These are phyloP conservation scores for Taphrina wiesneri DNA, from an alignment of 1,139 yeast species.

Conservation along the genomic window DNA sequence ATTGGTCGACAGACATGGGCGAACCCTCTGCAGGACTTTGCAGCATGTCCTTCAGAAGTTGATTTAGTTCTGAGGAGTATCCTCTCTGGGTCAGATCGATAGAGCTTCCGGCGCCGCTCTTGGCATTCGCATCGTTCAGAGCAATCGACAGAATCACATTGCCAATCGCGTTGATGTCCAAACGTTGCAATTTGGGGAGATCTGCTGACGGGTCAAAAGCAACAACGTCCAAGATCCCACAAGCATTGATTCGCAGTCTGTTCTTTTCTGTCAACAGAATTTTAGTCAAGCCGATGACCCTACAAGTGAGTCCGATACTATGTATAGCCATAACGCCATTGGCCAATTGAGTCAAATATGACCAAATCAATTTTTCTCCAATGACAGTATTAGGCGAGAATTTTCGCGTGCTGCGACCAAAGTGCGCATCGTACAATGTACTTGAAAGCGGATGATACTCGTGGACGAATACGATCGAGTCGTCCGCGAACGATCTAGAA, in stretches of 20 bases:
- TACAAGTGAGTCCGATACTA: constrained; percentile 60
- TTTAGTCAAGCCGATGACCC: constrained; percentile 65
- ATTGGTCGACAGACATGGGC: constrained; percentile 40
- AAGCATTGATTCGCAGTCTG: constrained; percentile 67
- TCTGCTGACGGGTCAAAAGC: constrained; percentile 42
- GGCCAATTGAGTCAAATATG: constrained; percentile 68
- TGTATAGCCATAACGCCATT: constrained; percentile 69
- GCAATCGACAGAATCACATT: constrained; percentile 51
- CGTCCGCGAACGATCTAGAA: constrained; percentile 79
- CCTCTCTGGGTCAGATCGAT: constrained; percentile 39
- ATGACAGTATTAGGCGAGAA: constrained; percentile 44
- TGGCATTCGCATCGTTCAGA: constrained; percentile 39
- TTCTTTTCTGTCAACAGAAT: constrained; percentile 71
- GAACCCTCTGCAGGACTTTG: constrained; percentile 38
- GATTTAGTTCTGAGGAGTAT: constrained; percentile 39
- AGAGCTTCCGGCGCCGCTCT: constrained; percentile 44
- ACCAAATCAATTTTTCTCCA: constrained; percentile 72
- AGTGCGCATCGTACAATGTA: constrained; percentile 60
- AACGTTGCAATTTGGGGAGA: constrained; percentile 49
- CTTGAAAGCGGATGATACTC: constrained; percentile 41
- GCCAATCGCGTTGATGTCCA: constrained; percentile 63
- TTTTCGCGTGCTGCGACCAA: constrained; percentile 46
- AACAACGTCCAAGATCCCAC: constrained; percentile 72
- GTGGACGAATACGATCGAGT: constrained; percentile 45
- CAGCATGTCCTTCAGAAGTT: constrained; percentile 38